Conservation (phyloP, 805 yeast genomes). For the Ogataea nakhonphanomensis region DNA sequence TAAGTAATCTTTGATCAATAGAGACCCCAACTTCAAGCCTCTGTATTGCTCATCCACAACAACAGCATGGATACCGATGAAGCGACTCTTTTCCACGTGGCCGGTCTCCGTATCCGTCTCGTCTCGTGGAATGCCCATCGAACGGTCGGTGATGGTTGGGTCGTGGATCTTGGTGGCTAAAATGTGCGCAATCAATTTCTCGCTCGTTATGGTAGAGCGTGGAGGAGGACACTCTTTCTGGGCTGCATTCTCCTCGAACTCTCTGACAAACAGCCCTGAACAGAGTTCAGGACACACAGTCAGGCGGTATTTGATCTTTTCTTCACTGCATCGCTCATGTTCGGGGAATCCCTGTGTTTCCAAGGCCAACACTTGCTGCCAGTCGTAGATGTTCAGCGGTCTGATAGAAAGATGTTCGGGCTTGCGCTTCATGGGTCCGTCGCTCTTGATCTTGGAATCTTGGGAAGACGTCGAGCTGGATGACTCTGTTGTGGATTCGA, state of each 20-base stretch:
- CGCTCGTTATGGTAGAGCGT: constrained; percentile 50
- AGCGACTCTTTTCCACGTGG: constrained; percentile 70
- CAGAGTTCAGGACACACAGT: constrained; percentile 85
- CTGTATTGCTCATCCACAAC: constrained; percentile 76
- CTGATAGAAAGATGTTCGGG: constrained; percentile 67
- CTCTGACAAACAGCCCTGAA: constrained; percentile 80
- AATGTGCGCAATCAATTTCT: constrained; percentile 74
- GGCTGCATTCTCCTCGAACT: constrained; percentile 40
- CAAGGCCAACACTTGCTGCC: constrained; percentile 54
- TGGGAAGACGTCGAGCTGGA: constrained; percentile 20
- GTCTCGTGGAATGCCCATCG: constrained; percentile 44
- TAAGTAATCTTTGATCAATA: constrained; percentile 81
- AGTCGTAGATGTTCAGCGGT: constrained; percentile 75
- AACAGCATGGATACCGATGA: constrained; percentile 79
- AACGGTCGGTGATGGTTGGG: constrained; percentile 45
- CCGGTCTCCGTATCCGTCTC: constrained; percentile 39
- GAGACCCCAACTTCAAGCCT: constrained; percentile 77
- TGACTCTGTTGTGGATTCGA: constrained; percentile 31
- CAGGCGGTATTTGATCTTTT: constrained; percentile 65
- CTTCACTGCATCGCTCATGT: constrained; percentile 64
- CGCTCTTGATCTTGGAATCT: constrained; percentile 16
- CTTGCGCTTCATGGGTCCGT: constrained; percentile 29
- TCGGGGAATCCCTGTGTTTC: constrained; percentile 71
- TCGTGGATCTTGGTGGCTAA: constrained; percentile 67
- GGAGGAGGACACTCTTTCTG: constrained; percentile 36